phyloP scores from a whole-genome alignment of 177 flowering plant genomes.

The Vitis hybrid region DNA sequence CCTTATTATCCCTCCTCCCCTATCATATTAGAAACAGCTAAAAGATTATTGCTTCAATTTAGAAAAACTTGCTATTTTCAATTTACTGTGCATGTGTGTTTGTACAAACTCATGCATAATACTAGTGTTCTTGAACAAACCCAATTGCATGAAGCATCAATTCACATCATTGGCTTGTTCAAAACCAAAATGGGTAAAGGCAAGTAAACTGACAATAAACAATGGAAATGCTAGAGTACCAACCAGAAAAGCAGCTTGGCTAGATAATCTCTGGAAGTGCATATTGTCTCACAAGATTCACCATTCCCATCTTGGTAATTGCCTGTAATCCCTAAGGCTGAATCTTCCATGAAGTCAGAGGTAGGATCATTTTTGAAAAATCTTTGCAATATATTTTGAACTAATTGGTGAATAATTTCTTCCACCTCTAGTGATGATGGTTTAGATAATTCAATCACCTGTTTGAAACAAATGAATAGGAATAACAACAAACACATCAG shows the following conservation, averaged over 20 bases:
- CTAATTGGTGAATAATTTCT: conserved; percentile 76
- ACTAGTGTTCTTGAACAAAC: no score
- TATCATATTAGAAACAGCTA: no score
- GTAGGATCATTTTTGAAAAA: conserved; percentile 46
- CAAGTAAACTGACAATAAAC: not conserved
- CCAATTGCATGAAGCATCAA: not conserved
- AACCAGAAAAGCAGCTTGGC: conserved; percentile 90
- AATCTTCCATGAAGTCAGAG: conserved; percentile 28
- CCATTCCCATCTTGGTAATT: conserved; percentile 23
- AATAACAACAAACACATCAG: not conserved
- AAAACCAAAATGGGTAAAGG: not conserved
- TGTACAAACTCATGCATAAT: no score
- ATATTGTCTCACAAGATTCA: conserved; percentile 36
- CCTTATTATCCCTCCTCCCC: no score
- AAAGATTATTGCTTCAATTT: no score
- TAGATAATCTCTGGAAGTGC: conserved; percentile 76
- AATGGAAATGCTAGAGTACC: conserved; percentile 16
- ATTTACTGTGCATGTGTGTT: not conserved
- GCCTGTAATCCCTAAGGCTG: conserved; percentile 23
- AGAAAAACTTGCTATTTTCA: not conserved
- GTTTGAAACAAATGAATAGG: conserved; percentile 10
- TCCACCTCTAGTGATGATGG: conserved; percentile 80
- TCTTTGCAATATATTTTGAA: conserved; percentile 45
- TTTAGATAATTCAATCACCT: conserved; percentile 74
- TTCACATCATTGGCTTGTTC: not conserved